Evolutionary conservation across 2,329 filamentous ascomycete species (phyloP).

Genomic region (Phaeoacremonium minimum): DNA sequence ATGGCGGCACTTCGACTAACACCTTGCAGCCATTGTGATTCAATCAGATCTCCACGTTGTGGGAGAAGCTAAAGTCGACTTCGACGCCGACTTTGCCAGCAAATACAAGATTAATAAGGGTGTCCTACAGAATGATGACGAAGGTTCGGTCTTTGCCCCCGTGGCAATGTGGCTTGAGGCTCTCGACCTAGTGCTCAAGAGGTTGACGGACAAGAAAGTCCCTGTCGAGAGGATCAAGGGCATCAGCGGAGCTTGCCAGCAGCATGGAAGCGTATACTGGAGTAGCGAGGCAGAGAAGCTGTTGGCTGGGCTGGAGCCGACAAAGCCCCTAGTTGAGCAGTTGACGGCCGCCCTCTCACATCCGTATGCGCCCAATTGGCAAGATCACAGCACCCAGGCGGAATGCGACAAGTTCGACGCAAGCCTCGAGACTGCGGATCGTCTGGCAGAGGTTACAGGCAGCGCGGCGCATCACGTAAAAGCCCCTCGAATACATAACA

Average conservation of each 20-base stretch:
- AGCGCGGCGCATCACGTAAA: slow-evolving; percentile 91
- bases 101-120: slow-evolving; percentile 84
- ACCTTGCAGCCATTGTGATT: slow-evolving; percentile 82
- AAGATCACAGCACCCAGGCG: slow-evolving; percentile 89
- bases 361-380: slow-evolving; percentile 92
- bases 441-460: slow-evolving; percentile 75
- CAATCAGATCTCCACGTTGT: slow-evolving; percentile 76
- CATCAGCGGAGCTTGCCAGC: slow-evolving; percentile 89
- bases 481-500: slow-evolving; percentile 8
- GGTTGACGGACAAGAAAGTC: slow-evolving; percentile 64
- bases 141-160: slow-evolving; percentile 88
- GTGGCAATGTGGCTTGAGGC: slow-evolving; percentile 94
- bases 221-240: slow-evolving; percentile 74
- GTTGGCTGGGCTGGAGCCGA: slow-evolving; percentile 56
- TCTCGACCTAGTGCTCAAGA: slow-evolving; percentile 75
- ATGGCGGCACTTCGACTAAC: slow-evolving; percentile 2
- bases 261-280: slow-evolving; percentile 98
- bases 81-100: slow-evolving; percentile 73
- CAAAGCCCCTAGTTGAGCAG: slow-evolving; percentile 66
- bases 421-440: slow-evolving; percentile 59
- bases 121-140: slow-evolving; percentile 74
- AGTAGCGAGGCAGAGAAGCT: slow-evolving; percentile 61
- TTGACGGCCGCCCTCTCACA: slow-evolving; percentile 72
- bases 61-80: slow-evolving; percentile 88
- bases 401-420: slow-evolving; percentile 88